Conservation (phyloP, 2,329 filamentous ascomycete species). For the Diaporthe vexans region DNA sequence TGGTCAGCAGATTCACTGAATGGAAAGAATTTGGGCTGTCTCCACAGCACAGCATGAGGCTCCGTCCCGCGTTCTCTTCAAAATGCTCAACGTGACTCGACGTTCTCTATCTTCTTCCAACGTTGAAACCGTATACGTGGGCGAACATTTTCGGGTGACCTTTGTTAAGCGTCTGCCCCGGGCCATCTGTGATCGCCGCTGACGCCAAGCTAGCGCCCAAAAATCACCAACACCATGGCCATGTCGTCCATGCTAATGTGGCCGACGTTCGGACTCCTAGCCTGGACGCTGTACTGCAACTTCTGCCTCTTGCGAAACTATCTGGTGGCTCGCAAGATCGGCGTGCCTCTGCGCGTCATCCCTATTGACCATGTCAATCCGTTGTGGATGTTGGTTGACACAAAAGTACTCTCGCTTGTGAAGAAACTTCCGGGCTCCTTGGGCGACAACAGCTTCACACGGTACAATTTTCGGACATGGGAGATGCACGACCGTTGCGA, state of each 20-base stretch:
- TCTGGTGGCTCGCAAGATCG: slow-evolving; percentile 46
- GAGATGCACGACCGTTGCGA: slow-evolving; percentile 11
- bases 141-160: neutral
- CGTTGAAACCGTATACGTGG: neutral
- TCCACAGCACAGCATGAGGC: neutral
- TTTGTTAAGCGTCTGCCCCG: neutral
- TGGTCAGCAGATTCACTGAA: neutral
- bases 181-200: neutral
- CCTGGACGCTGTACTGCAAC: slow-evolving; percentile 2
- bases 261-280: neutral
- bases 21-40: neutral
- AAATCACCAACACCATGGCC: neutral
- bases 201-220: neutral
- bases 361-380: slow-evolving; percentile 36
- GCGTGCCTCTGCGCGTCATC: slow-evolving; percentile 51
- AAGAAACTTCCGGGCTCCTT: slow-evolving; percentile 43
- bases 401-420: slow-evolving; percentile 45
- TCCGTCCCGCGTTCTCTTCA: neutral
- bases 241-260: neutral
- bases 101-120: neutral
- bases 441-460: slow-evolving; percentile 49
- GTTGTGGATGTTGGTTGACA: slow-evolving; percentile 50
- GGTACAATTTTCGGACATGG: slow-evolving; percentile 51
- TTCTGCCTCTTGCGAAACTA: slow-evolving; percentile 40
- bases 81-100: neutral